Conservation (phyloP, 2,329 filamentous ascomycete species). For the Delphinella strobiligena region DNA sequence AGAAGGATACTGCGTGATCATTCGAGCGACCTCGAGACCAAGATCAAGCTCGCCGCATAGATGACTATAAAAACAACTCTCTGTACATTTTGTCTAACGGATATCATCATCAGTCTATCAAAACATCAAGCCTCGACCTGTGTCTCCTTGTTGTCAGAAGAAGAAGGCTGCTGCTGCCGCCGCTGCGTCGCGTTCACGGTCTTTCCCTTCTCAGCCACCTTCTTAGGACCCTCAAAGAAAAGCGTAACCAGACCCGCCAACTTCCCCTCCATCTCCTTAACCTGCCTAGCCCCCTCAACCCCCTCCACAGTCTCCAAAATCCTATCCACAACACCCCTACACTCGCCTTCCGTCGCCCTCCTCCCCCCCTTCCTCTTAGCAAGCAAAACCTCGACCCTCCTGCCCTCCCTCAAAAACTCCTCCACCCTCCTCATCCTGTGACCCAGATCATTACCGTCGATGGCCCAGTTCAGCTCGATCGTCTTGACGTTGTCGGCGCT, state of each 20-base stretch:
- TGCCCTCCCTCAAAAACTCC: conserved; percentile 61
- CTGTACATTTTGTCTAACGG: conserved; percentile 1
- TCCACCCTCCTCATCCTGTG: conserved; percentile 56
- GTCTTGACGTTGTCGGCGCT: conserved; percentile 49
- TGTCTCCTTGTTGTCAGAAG: too few relatives aligned
- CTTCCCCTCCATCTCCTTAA: conserved; percentile 33
- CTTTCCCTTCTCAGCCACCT: background rate
- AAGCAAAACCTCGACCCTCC: conserved; percentile 61
- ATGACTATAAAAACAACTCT: too few relatives aligned
- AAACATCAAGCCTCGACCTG: too few relatives aligned
- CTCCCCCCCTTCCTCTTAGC: conserved; percentile 54
- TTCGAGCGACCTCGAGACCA: conserved; percentile 43
- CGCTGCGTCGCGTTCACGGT: too few relatives aligned
- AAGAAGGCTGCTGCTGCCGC: too few relatives aligned
- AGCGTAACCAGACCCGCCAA: conserved; percentile 33
- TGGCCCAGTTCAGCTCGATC: conserved; percentile 85
- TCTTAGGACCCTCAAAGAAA: conserved; percentile 28
- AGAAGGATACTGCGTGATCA: conserved; percentile 62
- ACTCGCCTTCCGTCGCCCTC: conserved; percentile 49
- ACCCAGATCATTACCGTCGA: conserved; percentile 61
- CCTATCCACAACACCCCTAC: conserved; percentile 42
- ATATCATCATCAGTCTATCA: too few relatives aligned
- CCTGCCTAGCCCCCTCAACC: conserved; percentile 33
- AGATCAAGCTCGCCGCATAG: conserved; percentile 2
- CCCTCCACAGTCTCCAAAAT: conserved; percentile 35